phyloP scores from a whole-genome alignment of 163 green algal genomes.

The Dunaliella salina region DNA sequence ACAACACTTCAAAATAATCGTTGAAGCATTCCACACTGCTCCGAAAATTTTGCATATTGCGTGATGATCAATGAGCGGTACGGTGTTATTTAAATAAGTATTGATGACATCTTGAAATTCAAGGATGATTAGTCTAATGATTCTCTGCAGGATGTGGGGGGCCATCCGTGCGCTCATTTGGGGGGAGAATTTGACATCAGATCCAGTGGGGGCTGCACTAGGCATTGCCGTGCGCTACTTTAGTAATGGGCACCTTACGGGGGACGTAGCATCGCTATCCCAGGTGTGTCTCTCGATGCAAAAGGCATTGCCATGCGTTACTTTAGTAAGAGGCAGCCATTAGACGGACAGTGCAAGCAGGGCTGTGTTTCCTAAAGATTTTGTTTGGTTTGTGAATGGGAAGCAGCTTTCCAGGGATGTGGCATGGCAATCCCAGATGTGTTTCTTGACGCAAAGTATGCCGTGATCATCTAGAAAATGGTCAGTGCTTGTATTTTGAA shows the following conservation, averaged over 20 bases:
- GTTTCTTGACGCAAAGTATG: conserved; percentile 4
- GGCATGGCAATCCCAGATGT: conserved; percentile 41
- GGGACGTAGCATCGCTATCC: conserved; percentile 58
- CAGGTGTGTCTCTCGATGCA: conserved; percentile 19
- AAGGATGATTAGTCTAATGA: too few relatives aligned
- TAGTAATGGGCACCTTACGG: conserved; percentile 50
- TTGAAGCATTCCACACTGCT: too few relatives aligned
- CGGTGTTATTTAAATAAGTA: too few relatives aligned
- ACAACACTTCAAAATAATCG: too few relatives aligned
- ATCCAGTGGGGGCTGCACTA: conserved; percentile 57
- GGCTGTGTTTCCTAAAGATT: too few relatives aligned
- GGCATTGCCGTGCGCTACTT: conserved; percentile 58
- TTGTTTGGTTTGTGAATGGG: too few relatives aligned
- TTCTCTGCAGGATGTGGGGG: conserved; percentile 56
- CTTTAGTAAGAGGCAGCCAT: conserved; percentile 61
- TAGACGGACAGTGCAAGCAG: too few relatives aligned
- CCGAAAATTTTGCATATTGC: too few relatives aligned
- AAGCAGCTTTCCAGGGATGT: conserved; percentile 60
- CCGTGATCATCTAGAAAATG: too few relatives aligned
- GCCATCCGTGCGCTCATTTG: conserved; percentile 63
- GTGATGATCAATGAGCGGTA: too few relatives aligned
- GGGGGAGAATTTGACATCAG: conserved; percentile 68
- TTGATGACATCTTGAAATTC: too few relatives aligned
- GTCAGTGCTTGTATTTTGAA: too few relatives aligned
- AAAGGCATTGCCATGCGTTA: conserved; percentile 54